A percentile compares a stretch with the other conserved stretches of the same genome.
phyloP scores from a whole-genome alignment of 352 stramenopile species.

The Phytophthora citricola region DNA sequence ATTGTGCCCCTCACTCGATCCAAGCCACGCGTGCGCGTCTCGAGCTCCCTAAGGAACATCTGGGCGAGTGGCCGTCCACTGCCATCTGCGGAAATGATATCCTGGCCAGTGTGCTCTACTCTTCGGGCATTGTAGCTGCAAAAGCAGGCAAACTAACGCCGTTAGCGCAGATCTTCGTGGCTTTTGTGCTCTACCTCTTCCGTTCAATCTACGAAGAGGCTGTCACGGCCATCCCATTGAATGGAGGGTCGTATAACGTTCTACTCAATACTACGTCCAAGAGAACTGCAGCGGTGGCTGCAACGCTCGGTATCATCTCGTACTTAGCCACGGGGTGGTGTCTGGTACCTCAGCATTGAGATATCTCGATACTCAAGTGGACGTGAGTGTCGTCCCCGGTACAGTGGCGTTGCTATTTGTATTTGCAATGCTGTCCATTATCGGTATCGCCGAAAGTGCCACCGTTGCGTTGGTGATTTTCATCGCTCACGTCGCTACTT shows the following conservation, averaged over 20 bases:
- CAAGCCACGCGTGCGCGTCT: conserved; percentile 37
- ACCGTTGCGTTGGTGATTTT: conserved; percentile 89
- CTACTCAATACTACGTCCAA: conserved; percentile 94
- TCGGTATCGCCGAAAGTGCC: conserved; percentile 90
- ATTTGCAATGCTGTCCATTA: conserved; percentile 82
- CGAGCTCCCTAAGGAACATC: conserved; percentile 32
- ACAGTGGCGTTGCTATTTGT: conserved; percentile 75
- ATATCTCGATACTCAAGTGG: conserved; percentile 67
- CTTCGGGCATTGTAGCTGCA: conserved; percentile 65
- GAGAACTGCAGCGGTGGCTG: conserved; percentile 86
- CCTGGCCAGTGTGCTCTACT: conserved; percentile 89
- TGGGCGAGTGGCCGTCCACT: conserved; percentile 88
- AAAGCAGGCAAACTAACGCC: conserved; percentile 89
- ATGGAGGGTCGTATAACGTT: conserved; percentile 93
- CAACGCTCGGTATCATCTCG: conserved; percentile 90
- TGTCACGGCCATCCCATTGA: conserved; percentile 90
- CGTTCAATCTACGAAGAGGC: conserved; percentile 92
- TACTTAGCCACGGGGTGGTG: conserved; percentile 90
- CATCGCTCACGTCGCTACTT: conserved; percentile 76
- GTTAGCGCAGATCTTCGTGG: conserved; percentile 82
- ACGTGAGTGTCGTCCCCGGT: conserved; percentile 47
- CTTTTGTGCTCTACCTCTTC: conserved; percentile 70
- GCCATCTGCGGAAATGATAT: conserved; percentile 94
- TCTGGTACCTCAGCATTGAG: conserved; percentile 66
- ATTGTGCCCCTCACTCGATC: conserved; percentile 35